These are phyloP conservation scores for Polychaeton citri DNA, from an alignment of 2,329 filamentous ascomycete species.

Conservation along the genomic window DNA sequence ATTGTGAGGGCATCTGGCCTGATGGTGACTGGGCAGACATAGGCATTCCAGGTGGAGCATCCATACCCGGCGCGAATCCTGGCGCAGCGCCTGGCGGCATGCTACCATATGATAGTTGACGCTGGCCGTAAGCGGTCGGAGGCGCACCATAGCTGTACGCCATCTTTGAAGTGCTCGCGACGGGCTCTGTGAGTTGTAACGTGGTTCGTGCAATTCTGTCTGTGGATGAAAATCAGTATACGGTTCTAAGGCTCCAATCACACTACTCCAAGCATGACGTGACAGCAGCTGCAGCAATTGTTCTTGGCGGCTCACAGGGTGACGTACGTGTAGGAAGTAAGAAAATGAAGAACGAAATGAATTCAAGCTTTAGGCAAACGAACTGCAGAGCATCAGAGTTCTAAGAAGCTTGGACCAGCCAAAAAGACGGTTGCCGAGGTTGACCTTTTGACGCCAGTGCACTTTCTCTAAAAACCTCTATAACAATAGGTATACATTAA, in stretches of 20 bases:
- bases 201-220: no score
- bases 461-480: no score
- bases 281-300: neutral
- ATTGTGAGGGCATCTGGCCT: constrained; percentile 60
- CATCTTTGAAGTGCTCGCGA: constrained; percentile 9
- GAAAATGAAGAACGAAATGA: neutral
- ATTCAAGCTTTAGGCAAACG: neutral
- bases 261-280: neutral
- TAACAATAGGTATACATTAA: no score
- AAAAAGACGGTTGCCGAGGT: no score
- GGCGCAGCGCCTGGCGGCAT: constrained; percentile 47
- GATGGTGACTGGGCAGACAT: constrained; percentile 56
- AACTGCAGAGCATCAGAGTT: neutral
- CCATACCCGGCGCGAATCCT: constrained; percentile 67
- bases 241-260: neutral
- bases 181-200: neutral
- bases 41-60: constrained; percentile 63
- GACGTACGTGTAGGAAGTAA: no score
- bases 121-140: constrained; percentile 50
- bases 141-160: constrained; percentile 23
- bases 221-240: neutral
- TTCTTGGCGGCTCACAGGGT: neutral
- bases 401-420: neutral
- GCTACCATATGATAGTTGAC: constrained; percentile 55
- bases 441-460: no score